Base-by-base conservation (phyloP, 2,329 filamentous ascomycete species). In the Allantophomopsis cytisporea region DNA sequence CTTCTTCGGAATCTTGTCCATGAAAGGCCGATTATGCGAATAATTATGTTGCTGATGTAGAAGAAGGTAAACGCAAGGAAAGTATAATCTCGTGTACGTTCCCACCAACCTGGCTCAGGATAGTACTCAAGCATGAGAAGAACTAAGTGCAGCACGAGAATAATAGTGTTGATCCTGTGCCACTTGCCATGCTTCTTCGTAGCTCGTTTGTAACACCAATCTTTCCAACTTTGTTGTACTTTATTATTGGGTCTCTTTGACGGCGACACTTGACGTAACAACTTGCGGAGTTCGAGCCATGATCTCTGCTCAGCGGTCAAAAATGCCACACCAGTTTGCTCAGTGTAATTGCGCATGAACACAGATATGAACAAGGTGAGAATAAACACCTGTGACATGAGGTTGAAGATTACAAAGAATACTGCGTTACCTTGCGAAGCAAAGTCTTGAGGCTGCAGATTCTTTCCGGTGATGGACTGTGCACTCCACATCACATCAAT, bases 291-390 rank as follows among this genome's bases (percentile, higher is more conserved):
- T 58, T 98, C 91, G 12, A 98, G 73, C 91, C 91, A 98, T 0
- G 89, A 94, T 50, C 91, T 80, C 57, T 98, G 91, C 52, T 98
- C 91, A 1, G 88, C 82, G 1, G 91, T 98, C 51, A 98, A 65
- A 57, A 89, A 98, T 2, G 91, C 91, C 34, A 98, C 91, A 2
- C 91, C 91, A 0, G 91, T 98, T 60, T 96, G 88, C 60, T 98
- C 91, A 0, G 91, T 98, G 60, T 98, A 98, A 58, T 95, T 98
- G 44, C 91, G 85, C 91, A 98, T 98, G 59, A 98, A 98, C 44
- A 98, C 91, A 41, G 91, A 96, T 36, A 98, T 93, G 59, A 98
- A 98, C 54, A 98, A 66, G 1, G 91, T 98, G 54, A 98, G 70
- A 45, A 98, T 83, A 61, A 98, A 98, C 47, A 98, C 89, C 0